phyloP scores from a whole-genome alignment of 352 stramenopile species.

The Globisporangium recalcitrans region DNA sequence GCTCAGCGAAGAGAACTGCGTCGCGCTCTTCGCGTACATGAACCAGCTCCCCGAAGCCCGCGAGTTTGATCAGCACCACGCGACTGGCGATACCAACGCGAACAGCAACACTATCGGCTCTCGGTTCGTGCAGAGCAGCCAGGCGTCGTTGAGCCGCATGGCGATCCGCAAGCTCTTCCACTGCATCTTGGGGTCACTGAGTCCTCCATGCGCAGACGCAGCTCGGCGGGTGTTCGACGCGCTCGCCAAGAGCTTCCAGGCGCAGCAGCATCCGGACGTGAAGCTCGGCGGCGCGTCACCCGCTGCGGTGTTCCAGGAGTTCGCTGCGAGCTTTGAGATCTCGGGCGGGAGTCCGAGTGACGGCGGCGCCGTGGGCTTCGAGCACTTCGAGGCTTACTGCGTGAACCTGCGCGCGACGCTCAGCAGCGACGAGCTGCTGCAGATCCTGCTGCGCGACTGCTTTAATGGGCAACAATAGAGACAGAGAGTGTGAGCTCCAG shows the following conservation, averaged over 20 bases:
- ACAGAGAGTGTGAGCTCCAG: too few species aligned
- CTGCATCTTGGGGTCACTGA: conserved; percentile 38
- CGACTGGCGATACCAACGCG: neutral
- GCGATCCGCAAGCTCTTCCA: conserved; percentile 34
- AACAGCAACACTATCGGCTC: conserved; percentile 22
- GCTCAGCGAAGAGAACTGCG: conserved; percentile 39
- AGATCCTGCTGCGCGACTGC: conserved; percentile 56
- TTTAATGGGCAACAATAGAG: conserved; percentile 16
- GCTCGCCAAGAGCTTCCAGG: conserved; percentile 59
- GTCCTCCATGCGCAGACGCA: conserved; percentile 25
- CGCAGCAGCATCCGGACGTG: conserved; percentile 51
- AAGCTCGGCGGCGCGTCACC: conserved; percentile 33
- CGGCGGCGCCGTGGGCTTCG: conserved; percentile 41
- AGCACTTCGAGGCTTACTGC: conserved; percentile 66
- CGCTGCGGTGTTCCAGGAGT: conserved; percentile 60
- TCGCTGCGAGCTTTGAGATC: conserved; percentile 62
- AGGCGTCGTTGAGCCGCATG: conserved; percentile 22
- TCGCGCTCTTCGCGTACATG: conserved; percentile 47
- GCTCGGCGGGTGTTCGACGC: conserved; percentile 41
- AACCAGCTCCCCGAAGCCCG: conserved; percentile 22
- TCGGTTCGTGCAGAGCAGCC: conserved; percentile 34
- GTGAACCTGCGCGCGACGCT: conserved; percentile 47
- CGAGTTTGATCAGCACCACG: conserved; percentile 1
- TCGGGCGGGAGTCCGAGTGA: conserved; percentile 15
- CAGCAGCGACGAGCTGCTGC: conserved; percentile 48